Evolutionary conservation across 768 basidiomycete genomes (phyloP).

Genomic region (Russula emetica): DNA sequence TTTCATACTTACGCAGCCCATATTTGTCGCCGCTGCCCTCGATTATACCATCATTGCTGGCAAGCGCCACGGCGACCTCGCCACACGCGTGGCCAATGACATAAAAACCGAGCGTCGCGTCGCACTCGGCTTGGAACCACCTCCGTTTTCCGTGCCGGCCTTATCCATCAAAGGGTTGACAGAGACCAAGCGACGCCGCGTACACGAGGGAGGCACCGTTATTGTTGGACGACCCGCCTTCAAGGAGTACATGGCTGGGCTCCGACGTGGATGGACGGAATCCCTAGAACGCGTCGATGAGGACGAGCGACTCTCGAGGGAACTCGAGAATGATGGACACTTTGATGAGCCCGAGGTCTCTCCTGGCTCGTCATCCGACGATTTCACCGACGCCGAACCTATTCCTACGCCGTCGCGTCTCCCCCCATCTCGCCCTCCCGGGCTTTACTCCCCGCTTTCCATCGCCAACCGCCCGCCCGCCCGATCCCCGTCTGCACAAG

Average conservation of each 20-base stretch:
- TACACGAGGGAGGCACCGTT: conserved; percentile 78
- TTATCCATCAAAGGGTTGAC: conserved; percentile 53
- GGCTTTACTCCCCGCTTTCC: conserved; percentile 30
- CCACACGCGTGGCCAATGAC: conserved; percentile 67
- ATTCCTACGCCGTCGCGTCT: conserved; percentile 42
- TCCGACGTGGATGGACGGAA: conserved; percentile 81
- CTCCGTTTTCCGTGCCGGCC: conserved; percentile 40
- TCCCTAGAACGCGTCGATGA: conserved; percentile 60
- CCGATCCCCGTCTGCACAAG: conserved; percentile 22
- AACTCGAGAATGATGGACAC: conserved; percentile 64
- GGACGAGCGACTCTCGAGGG: conserved; percentile 65
- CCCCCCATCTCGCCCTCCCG: conserved; percentile 34
- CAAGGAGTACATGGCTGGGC: conserved; percentile 92
- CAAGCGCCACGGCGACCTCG: conserved; percentile 81
- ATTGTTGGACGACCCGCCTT: conserved; percentile 85
- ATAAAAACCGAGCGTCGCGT: conserved; percentile 66
- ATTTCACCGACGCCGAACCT: conserved; percentile 36
- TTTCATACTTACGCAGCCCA: conserved; percentile 53
- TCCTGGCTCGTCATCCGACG: conserved; percentile 27
- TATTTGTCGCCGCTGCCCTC: conserved; percentile 88
- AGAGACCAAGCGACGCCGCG: conserved; percentile 49
- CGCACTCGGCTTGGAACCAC: conserved; percentile 57
- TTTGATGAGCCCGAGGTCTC: conserved; percentile 65
- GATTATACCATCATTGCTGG: conserved; percentile 85
- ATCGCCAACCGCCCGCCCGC: conserved; percentile 32